A percentile compares a stretch with the other conserved stretches of the same genome.
Conservation (phyloP, 2,329 filamentous ascomycete genomes). For the Colletotrichum salicis region DNA sequence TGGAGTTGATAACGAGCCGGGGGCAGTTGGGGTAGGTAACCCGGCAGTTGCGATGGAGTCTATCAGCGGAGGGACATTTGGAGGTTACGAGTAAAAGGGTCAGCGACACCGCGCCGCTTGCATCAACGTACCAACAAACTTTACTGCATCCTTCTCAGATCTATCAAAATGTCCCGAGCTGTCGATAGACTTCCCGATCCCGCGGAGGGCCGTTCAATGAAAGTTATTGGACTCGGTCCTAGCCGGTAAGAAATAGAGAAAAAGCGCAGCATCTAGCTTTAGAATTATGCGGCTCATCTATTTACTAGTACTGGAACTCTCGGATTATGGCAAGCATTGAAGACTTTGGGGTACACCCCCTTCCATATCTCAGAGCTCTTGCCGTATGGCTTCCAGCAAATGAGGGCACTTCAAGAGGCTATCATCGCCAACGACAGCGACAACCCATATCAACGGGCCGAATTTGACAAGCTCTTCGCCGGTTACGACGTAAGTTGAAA, state of each 20-base stretch:
- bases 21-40: not conserved
- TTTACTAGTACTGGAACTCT: constrained; percentile 47
- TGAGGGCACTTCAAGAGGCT: constrained; percentile 46
- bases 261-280: not conserved
- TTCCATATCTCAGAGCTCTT: constrained; percentile 50
- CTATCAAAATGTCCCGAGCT: constrained; percentile 17
- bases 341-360: constrained; percentile 48
- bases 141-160: not conserved
- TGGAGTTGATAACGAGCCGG: constrained; percentile 10
- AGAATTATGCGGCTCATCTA: not conserved
- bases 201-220: constrained; percentile 16
- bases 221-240: constrained; percentile 29
- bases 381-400: constrained; percentile 37
- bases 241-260: constrained; percentile 17
- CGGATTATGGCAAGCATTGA: constrained; percentile 48
- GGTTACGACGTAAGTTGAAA: constrained; percentile 44
- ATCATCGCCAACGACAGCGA: constrained; percentile 40
- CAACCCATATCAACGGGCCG: constrained; percentile 45
- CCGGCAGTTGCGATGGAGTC: not conserved
- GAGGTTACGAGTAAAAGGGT: constrained; percentile 16
- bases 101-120: not conserved
- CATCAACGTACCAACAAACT: not conserved
- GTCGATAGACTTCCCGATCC: constrained; percentile 31
- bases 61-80: not conserved
- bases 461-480: constrained; percentile 54